Evolutionary conservation across 805 yeast species (phyloP), one percentile per base, ranked within the genome.

Genomic region (Debaryomyces hansenii): DNA sequence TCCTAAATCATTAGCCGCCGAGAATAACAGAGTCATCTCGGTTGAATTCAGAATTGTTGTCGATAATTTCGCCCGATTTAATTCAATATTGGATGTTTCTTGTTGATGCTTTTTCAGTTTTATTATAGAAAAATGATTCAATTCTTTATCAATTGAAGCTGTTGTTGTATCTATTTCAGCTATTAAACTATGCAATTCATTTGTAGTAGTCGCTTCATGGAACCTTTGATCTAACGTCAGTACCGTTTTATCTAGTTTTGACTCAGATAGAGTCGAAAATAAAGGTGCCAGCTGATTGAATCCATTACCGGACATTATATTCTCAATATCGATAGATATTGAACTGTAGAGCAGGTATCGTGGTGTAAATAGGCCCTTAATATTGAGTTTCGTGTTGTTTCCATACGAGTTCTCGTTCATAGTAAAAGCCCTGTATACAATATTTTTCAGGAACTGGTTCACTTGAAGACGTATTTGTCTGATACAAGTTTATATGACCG

Each of bases 1-100:
- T 5, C 96, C 91, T 45, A 84, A 69, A 40, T 77, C 77, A 41
- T 86, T 82, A 0, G 95, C 85, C 36, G 76, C 70, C 5, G 82
- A 67, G 42, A 88, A 74, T 20, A 80, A 71, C 28, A 72, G 66
- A 27, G 79, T 74, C 47, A 87, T 66, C 2, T 78, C 72, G 41
- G 81, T 78, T 10, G 91, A 84, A 36, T 73, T 72, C 20, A 76
- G 64, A 45, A 85, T 68, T 1, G 88, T 76, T 0, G 82, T 71
- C 0, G 90, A 77, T n/a, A 87, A 67, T 55, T 81, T 83, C 4
- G 87, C 82, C 47, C 89, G 66, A 15, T 75, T 67, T 43, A 85
- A 66, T 55, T 87, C 92, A 38, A 84, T 60, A 24, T 73, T 69
- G n/a, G 73, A 63, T 20, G 76, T 65, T 32, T 66, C 69, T 42